phyloP scores from a whole-genome alignment of 306 rosid species.

The Begonia fuchsioides region DNA sequence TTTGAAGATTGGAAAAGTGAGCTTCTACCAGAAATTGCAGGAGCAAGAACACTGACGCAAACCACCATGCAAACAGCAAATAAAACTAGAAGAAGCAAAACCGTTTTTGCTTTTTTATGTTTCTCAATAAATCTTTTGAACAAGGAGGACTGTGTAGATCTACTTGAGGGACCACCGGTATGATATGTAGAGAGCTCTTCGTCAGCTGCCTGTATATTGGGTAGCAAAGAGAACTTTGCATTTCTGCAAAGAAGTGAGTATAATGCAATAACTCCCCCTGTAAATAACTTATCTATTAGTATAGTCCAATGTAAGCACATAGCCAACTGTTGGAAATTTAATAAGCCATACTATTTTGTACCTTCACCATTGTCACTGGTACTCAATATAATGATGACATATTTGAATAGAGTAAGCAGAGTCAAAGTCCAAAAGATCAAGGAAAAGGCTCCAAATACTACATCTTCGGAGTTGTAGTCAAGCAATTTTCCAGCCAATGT shows the following conservation, averaged over 20 bases:
- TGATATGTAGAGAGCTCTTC: conserved; percentile 70
- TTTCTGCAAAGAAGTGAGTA: conserved; percentile 68
- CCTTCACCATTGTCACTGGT: conserved; percentile 75
- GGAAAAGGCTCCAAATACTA: conserved; percentile 58
- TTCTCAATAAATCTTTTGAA: conserved; percentile 55
- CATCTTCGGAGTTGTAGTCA: conserved; percentile 44
- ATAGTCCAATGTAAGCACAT: conserved; percentile 1
- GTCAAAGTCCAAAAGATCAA: conserved; percentile 66
- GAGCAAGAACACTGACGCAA: conserved; percentile 53
- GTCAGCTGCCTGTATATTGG: conserved; percentile 66
- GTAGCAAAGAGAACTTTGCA: conserved; percentile 60
- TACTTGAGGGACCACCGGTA: conserved; percentile 33
- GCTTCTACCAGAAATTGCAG: conserved; percentile 56
- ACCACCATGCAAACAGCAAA: conserved; percentile 77
- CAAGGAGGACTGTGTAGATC: conserved; percentile 24
- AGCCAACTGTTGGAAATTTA: conserved; percentile 3
- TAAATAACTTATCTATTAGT: conserved; percentile 18
- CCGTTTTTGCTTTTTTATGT: conserved; percentile 38
- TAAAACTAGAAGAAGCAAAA: conserved; percentile 50
- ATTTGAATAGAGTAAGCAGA: conserved; percentile 50
- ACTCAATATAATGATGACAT: conserved; percentile 34
- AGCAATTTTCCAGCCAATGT: conserved; percentile 45
- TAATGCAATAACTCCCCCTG: conserved; percentile 72
- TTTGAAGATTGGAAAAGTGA: conserved; percentile 1
- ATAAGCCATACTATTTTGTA: conserved; percentile 14